phyloP scores from a whole-genome alignment of 176 grass and related monocot species.

The Lolium multiflorum region DNA sequence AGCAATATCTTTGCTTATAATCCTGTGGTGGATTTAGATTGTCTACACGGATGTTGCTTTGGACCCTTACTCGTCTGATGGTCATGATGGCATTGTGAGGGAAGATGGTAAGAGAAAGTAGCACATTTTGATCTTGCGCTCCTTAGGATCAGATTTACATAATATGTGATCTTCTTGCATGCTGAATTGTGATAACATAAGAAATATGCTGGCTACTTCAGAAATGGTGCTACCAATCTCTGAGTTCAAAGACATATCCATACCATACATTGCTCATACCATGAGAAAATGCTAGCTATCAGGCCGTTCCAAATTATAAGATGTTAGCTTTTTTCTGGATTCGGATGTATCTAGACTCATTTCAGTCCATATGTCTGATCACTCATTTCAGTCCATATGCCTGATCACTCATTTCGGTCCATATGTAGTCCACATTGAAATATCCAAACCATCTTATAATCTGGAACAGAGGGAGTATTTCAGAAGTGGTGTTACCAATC shows the following conservation, averaged over 20 bases:
- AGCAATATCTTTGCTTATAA: slow-evolving; percentile 7
- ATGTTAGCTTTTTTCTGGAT: too few species aligned
- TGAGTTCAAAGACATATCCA: not conserved
- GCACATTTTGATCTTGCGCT: slow-evolving; percentile 8
- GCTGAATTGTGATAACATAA: not conserved
- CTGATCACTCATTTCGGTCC: too few species aligned
- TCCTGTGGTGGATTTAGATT: slow-evolving; percentile 48
- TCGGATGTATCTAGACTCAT: too few species aligned
- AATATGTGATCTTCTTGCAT: not conserved
- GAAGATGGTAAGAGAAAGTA: slow-evolving; percentile 80
- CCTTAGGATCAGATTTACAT: not conserved
- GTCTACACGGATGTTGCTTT: slow-evolving; percentile 96
- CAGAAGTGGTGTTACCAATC: not conserved
- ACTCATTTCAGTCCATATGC: too few species aligned
- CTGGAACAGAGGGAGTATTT: not conserved
- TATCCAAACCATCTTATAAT: too few species aligned
- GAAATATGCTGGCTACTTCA: not conserved
- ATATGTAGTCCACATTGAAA: too few species aligned
- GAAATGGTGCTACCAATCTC: not conserved
- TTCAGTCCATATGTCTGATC: too few species aligned
- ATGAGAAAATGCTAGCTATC: not conserved
- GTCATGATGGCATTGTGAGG: slow-evolving; percentile 97
- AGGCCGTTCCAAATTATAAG: too few species aligned
- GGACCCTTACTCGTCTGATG: slow-evolving; percentile 98
- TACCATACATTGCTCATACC: not conserved